Base-by-base conservation (phyloP, 1,284 basidiomycete species). In the Apiotrichum laibachii region DNA sequence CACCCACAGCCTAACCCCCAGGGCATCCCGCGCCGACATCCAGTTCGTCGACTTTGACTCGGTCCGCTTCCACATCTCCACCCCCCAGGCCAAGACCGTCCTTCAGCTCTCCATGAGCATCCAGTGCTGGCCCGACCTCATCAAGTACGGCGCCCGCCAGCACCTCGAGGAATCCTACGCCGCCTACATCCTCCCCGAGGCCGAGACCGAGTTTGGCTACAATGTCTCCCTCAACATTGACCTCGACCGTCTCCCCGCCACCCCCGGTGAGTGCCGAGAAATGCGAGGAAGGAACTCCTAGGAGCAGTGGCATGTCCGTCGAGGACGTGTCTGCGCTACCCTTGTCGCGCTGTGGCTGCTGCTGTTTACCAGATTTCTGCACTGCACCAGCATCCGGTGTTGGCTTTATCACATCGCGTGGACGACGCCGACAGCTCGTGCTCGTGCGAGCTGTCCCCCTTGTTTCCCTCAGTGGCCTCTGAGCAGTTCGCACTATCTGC, bases 21-120 rank as follows among this genome's bases (percentile, higher is more conserved):
- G 92, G 73, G 91, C 94, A 16, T 85, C 88, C 5, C 86, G 90
- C 21, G 83, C 96, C 61, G 96, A 99, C 80, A 89, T 98, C 61
- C 86, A 90, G 61, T 98, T 99, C 69, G 94, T 97, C 56, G 95
- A 99, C 80, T 99, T 93, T 72, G 96, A 99, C 79, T 90, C 92
- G 53, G 94, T 99, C 54, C 85, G 92, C 50, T 99, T 98, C 80
- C 93, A 90, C 76, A 79, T 99, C 55, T 90, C 89, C 13, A 93
- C 92, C 0, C 88, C 89, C 4, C 86, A 90, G 45, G 86, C 87
- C 72, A 92, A 92, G 68, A 82, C 81, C 76, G 88, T 88, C 2
- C 78, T 85, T 2, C 82, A 90, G 42, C 84, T 99, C 18, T 97
- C 94, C 39, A 99, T 99, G 92, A 88, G 88, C 77, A 94, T 99